These are phyloP conservation scores for Verticillium albo-atrum DNA, from an alignment of 2,329 filamentous ascomycete genomes.

Conservation along the genomic window DNA sequence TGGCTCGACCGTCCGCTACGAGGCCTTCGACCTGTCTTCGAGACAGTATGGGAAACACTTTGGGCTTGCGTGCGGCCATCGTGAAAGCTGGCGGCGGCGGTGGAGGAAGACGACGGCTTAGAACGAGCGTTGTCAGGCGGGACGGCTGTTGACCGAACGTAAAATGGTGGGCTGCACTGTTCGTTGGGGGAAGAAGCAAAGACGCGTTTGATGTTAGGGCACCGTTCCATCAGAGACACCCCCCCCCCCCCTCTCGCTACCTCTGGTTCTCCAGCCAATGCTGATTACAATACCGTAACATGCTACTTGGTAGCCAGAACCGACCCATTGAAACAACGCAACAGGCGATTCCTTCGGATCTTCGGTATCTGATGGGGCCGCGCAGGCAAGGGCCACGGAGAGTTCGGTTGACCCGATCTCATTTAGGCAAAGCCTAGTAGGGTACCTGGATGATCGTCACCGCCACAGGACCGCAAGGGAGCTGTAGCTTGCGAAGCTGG, in stretches of 20 bases:
- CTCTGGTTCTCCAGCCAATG: background rate
- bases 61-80: background rate
- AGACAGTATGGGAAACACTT: slow-evolving; percentile 4
- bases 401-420: background rate
- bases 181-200: background rate
- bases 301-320: background rate
- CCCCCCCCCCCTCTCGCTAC: background rate
- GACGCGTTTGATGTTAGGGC: background rate
- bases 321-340: background rate
- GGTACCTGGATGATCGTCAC: background rate
- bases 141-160: background rate
- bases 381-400: background rate
- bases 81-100: background rate
- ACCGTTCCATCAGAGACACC: background rate
- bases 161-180: background rate
- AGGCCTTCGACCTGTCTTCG: slow-evolving; percentile 64
- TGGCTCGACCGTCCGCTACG: slow-evolving; percentile 74
- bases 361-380: background rate
- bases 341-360: background rate
- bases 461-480: background rate
- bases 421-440: background rate
- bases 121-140: background rate
- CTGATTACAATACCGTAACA: background rate
- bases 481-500: background rate
- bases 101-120: background rate